Evolutionary conservation across 495 filamentous ascomycete genomes (phyloP).

Genomic region (Xylaria palmicola): DNA sequence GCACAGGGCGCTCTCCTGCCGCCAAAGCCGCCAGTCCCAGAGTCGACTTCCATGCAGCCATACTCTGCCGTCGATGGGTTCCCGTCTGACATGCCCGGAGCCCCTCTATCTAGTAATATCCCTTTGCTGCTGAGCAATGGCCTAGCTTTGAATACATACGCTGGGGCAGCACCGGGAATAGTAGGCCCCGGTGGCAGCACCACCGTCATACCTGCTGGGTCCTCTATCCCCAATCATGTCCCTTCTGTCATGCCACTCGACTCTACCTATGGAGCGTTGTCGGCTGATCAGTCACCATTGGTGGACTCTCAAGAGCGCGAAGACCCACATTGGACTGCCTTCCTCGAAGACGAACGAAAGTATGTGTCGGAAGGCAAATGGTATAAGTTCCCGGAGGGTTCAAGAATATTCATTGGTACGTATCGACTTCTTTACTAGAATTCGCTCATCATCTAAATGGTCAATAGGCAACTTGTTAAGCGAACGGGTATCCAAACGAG

Average conservation of each 20-base stretch:
- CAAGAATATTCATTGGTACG: slow-evolving; percentile 89
- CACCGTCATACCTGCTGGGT: slow-evolving; percentile 1
- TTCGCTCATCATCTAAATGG: slow-evolving; percentile 5
- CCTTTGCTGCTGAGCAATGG: slow-evolving; percentile 8
- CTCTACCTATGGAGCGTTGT: slow-evolving; percentile 4
- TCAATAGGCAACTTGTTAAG: slow-evolving; percentile 83
- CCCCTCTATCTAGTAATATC: slow-evolving; percentile 17
- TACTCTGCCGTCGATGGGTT: slow-evolving; percentile 23
- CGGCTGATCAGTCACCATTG: slow-evolving; percentile 36
- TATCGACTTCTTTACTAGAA: slow-evolving; percentile 15
- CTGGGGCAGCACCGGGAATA: slow-evolving; percentile 19
- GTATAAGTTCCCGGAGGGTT: slow-evolving; percentile 86
- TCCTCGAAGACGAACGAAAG: slow-evolving; percentile 71
- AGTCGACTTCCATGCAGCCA: slow-evolving; percentile 20
- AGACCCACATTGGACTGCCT: slow-evolving; percentile 80
- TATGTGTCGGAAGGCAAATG: slow-evolving; percentile 88
- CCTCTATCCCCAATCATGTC: slow-evolving; percentile 1
- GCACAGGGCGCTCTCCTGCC: slow-evolving; percentile 56
- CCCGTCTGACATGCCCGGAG: slow-evolving; percentile 11
- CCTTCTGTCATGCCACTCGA: slow-evolving; percentile 18
- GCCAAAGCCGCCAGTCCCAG: slow-evolving; percentile 57
- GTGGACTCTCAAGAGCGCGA: slow-evolving; percentile 59
- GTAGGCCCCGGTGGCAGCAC: background rate
- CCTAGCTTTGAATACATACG: slow-evolving; percentile 2
- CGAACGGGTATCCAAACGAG: slow-evolving; percentile 89